These are phyloP conservation scores for Volvox africanus DNA, from an alignment of 139 green algal species.

Conservation along the genomic window DNA sequence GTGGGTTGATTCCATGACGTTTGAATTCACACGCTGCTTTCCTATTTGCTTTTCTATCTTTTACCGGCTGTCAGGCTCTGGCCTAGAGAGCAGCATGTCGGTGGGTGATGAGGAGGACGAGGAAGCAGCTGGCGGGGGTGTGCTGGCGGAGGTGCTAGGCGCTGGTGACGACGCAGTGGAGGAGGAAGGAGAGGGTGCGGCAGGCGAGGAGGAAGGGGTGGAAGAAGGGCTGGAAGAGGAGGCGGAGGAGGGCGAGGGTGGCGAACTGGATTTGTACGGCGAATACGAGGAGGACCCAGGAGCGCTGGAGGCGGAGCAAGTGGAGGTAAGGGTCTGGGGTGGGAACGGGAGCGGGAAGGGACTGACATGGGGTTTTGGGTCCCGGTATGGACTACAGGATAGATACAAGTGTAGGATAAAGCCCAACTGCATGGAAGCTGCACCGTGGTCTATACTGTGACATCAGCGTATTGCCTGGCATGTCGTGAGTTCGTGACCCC, in stretches of 20 bases:
- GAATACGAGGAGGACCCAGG: constrained; percentile 14
- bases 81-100: not conserved
- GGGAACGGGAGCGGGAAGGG: not conserved
- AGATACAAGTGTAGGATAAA: too few relatives aligned
- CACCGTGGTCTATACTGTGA: too few relatives aligned
- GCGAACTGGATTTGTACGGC: not conserved
- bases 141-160: not conserved
- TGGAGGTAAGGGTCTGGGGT: not conserved
- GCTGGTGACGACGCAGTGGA: not conserved
- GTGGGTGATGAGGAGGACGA: constrained; percentile 6
- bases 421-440: too few relatives aligned
- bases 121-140: not conserved
- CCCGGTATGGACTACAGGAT: too few relatives aligned
- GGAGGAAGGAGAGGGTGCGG: not conserved
- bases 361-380: too few relatives aligned
- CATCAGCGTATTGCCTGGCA: too few relatives aligned
- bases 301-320: not conserved
- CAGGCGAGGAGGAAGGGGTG: not conserved
- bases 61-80: not conserved
- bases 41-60: not conserved
- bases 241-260: not conserved
- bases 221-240: constrained; percentile 11
- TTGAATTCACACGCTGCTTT: not conserved
- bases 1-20: not conserved
- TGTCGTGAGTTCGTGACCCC: too few relatives aligned